A percentile compares a stretch with the other conserved stretches of the same genome.
Evolutionary conservation across 495 filamentous ascomycete species (phyloP).

Genomic region (Podospora bellae-mahoneyi): DNA sequence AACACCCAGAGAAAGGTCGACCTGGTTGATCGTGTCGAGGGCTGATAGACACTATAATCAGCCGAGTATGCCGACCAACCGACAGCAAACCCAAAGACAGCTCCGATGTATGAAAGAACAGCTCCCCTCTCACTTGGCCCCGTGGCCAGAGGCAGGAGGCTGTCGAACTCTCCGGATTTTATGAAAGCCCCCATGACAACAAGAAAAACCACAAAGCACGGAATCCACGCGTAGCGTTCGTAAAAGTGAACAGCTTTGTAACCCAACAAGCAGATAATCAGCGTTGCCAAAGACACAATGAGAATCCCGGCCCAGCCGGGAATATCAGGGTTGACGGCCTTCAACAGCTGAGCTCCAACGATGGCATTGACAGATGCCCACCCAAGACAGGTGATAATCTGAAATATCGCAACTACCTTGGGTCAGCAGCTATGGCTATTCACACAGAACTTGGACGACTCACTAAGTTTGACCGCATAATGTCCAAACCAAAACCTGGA

Average conservation of each 20-base stretch:
- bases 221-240: slow-evolving; percentile 78
- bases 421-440: not conserved
- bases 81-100: slow-evolving; percentile 73
- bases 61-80: slow-evolving; percentile 79
- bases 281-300: slow-evolving; percentile 68
- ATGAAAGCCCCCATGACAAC: slow-evolving; percentile 73
- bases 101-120: slow-evolving; percentile 69
- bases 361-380: slow-evolving; percentile 77
- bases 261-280: slow-evolving; percentile 69
- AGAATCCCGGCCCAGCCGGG: slow-evolving; percentile 76
- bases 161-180: slow-evolving; percentile 66
- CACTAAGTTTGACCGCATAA: slow-evolving; percentile 50
- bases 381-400: slow-evolving; percentile 72
- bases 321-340: slow-evolving; percentile 68
- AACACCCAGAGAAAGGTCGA: slow-evolving; percentile 70
- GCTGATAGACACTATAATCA: slow-evolving; percentile 84
- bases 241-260: slow-evolving; percentile 80
- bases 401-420: slow-evolving; percentile 62
- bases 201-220: slow-evolving; percentile 72
- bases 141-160: slow-evolving; percentile 57
- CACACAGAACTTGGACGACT: not conserved
- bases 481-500: slow-evolving; percentile 79
- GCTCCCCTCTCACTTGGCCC: slow-evolving; percentile 61
- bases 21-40: slow-evolving; percentile 49
- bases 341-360: slow-evolving; percentile 76